Base-by-base conservation (phyloP, 192 early-diverging fungal genomes). In the Rhizophagus prolifer region DNA sequence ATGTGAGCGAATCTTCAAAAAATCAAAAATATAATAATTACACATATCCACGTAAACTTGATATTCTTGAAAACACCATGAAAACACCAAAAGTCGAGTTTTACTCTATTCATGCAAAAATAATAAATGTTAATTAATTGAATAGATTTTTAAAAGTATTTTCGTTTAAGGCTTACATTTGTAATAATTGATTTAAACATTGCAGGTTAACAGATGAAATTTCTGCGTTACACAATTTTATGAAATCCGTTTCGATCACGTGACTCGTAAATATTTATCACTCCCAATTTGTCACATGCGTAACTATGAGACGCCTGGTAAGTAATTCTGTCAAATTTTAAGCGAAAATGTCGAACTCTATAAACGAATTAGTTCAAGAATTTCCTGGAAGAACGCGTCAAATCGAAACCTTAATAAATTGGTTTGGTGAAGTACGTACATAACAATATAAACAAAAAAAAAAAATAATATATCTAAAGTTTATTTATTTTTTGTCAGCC, bases 321-420 rank as follows among this genome's bases (percentile, higher is more conserved):
- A n/a, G n/a, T n/a, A n/a, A n/a, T n/a, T n/a, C n/a, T n/a, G 31
- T 34, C 31, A 34, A 34, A 38, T 38, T 38, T 36, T 38, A 8
- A 38, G 36, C 0, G 4, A 34, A 47, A 47, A 47, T 47, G 46
- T 47, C 46, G 14, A 47, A 47, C 46, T 12, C 10, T 19, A 21
- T 69, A 14, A 66, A 38, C 26, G 30, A 21, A 34, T 66, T 66
- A 2, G 16, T 66, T 34, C 19, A 36, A 19, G 64, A 66, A 66
- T 66, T 66, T 21, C 64, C 64, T 13, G 64, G 64, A 38, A 28
- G 64, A 66, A 38, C 64, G 30, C 26, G 64, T 34, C 64, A 66
- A 66, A 66, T 66, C 38, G 64, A 36, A 14, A n/a, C 30, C 8
- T 66, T 66, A 66, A 21, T 66, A 31, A 66, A 66, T 66, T 66